These are phyloP conservation scores for Sarocladium strictum DNA, from an alignment of 2,329 filamentous ascomycete species.

Conservation along the genomic window DNA sequence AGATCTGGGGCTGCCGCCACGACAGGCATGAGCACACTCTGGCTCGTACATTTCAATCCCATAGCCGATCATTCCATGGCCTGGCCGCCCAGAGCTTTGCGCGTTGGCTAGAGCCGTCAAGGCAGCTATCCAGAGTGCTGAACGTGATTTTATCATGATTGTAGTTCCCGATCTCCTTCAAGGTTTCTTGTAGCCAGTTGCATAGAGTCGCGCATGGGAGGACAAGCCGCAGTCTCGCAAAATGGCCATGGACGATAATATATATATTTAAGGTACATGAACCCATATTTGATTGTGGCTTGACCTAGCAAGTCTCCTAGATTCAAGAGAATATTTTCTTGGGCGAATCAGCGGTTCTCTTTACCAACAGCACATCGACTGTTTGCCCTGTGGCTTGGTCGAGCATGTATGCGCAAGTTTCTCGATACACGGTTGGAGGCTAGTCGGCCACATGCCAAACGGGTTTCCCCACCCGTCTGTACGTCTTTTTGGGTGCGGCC, in stretches of 20 bases:
- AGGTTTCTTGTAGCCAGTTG: too few species aligned
- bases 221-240: too few species aligned
- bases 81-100: constrained; percentile 4
- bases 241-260: too few species aligned
- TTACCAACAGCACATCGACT: not conserved
- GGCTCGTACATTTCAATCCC: constrained; percentile 54
- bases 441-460: too few species aligned
- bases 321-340: not conserved
- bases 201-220: too few species aligned
- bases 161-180: too few species aligned
- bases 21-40: constrained; percentile 56
- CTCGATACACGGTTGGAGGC: not conserved
- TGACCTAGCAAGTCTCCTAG: too few species aligned
- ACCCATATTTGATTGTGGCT: too few species aligned
- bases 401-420: constrained; percentile 5
- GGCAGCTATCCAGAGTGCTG: not conserved
- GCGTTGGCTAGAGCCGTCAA: not conserved
- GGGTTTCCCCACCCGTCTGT: too few species aligned
- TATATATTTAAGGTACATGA: too few species aligned
- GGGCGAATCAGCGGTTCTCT: not conserved
- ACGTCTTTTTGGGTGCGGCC: too few species aligned
- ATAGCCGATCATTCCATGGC: constrained; percentile 19
- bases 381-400: not conserved
- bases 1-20: constrained; percentile 27
- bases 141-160: not conserved